These are phyloP conservation scores for Aspergillus luchuensis DNA, from an alignment of 2,329 filamentous ascomycete species.

Conservation along the genomic window DNA sequence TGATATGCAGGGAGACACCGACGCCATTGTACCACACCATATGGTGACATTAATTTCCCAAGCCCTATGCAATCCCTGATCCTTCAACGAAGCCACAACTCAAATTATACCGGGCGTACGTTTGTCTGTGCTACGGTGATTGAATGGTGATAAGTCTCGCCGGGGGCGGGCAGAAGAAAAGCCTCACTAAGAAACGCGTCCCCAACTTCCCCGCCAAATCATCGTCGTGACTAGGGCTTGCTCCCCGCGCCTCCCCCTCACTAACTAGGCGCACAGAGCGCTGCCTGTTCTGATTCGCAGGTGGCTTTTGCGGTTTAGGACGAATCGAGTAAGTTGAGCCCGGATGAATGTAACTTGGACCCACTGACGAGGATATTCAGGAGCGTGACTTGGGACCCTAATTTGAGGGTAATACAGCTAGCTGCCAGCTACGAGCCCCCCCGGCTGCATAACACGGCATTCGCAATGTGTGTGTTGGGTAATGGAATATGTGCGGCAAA, in stretches of 20 bases:
- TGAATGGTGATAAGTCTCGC: neutral
- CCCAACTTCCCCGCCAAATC: slow-evolving; percentile 15
- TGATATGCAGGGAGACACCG: neutral
- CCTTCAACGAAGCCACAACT: neutral
- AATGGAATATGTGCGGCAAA: neutral
- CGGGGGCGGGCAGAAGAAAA: neutral
- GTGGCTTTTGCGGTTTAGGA: neutral
- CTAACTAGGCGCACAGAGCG: slow-evolving; percentile 8
- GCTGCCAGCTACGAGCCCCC: slow-evolving; percentile 6
- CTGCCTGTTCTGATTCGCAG: slow-evolving; percentile 11
- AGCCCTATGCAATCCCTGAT: slow-evolving; percentile 1
- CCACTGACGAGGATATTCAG: slow-evolving; percentile 22
- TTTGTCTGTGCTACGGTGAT: neutral
- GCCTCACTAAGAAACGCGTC: slow-evolving; percentile 6
- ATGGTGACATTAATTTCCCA: neutral
- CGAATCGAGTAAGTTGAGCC: slow-evolving; percentile 1
- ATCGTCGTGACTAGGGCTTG: neutral
- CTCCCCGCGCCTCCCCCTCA: slow-evolving; percentile 11
- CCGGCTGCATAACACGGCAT: neutral
- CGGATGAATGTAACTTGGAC: slow-evolving; percentile 16
- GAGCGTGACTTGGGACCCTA: slow-evolving; percentile 5
- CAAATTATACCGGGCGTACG: neutral
- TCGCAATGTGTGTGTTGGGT: neutral
- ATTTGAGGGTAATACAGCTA: slow-evolving; percentile 1
- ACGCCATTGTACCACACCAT: neutral